Evolutionary conservation across 106 monocot genomes (phyloP).

Genomic region (Acanthochlamys bracteata): DNA sequence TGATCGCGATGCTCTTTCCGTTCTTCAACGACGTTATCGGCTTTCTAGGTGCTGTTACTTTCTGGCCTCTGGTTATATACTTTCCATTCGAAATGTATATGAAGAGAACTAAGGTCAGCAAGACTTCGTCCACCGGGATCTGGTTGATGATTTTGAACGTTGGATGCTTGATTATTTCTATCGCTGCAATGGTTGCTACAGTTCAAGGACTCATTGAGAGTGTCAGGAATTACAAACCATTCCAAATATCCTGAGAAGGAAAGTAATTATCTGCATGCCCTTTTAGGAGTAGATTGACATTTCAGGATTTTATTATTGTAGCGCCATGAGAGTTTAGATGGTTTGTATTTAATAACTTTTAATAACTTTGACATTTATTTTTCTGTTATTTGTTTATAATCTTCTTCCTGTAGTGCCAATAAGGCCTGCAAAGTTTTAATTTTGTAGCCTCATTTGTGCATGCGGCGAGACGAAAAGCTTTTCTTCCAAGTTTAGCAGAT

Average conservation of each 20-base stretch:
- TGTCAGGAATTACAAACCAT: not conserved
- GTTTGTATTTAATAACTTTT: no score
- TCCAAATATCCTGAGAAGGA: conserved; percentile 1
- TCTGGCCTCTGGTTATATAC: conserved; percentile 10
- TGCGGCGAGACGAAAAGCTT: no score
- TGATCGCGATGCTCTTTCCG: conserved; percentile 33
- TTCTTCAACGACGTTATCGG: conserved; percentile 39
- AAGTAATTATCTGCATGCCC: no score
- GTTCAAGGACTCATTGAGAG: not conserved
- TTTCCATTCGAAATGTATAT: conserved; percentile 27
- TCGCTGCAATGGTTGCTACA: not conserved
- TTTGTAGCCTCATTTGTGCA: no score
- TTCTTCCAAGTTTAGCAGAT: no score
- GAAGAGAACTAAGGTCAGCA: conserved; percentile 10
- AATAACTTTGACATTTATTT: no score
- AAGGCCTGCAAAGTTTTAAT: no score
- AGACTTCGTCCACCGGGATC: conserved; percentile 9
- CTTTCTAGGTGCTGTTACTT: conserved; percentile 19
- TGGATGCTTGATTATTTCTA: not conserved
- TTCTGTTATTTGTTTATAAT: no score
- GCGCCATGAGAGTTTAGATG: no score
- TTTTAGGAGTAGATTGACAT: no score
- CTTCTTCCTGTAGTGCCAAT: no score
- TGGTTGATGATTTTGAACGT: conserved; percentile 16
- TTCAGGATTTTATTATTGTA: no score